phyloP scores from a whole-genome alignment of 2,329 filamentous ascomycete species.

The Lachnellula occidentalis region DNA sequence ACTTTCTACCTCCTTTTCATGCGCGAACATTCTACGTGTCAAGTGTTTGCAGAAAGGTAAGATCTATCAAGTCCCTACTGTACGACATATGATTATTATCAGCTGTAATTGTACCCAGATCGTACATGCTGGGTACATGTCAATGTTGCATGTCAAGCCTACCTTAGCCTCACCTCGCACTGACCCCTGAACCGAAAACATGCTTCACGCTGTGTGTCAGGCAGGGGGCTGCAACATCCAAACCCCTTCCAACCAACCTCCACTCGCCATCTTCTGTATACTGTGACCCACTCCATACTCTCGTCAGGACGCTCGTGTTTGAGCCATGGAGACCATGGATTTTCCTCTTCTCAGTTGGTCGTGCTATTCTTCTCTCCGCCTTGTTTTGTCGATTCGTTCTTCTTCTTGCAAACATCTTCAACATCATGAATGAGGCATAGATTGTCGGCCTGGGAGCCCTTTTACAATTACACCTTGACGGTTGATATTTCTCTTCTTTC shows the following conservation, averaged over 20 bases:
- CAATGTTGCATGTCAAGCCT: background rate
- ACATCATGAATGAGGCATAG: slow-evolving; percentile 17
- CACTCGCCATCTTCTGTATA: slow-evolving; percentile 8
- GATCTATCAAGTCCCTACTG: background rate
- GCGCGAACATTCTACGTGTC: background rate
- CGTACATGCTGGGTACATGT: background rate
- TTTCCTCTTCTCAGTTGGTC: slow-evolving; percentile 10
- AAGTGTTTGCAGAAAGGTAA: background rate
- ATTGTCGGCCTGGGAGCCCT: slow-evolving; percentile 26
- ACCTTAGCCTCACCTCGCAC: background rate
- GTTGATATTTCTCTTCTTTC: slow-evolving; percentile 21
- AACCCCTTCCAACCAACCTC: slow-evolving; percentile 6
- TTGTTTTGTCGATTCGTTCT: slow-evolving; percentile 10
- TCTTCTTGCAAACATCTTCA: slow-evolving; percentile 18
- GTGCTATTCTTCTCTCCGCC: slow-evolving; percentile 8
- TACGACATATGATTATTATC: no score
- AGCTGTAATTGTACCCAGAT: no score
- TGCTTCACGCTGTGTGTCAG: slow-evolving; percentile 13
- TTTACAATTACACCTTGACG: slow-evolving; percentile 20
- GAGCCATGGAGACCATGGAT: slow-evolving; percentile 22
- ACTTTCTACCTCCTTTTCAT: background rate
- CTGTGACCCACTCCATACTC: slow-evolving; percentile 18
- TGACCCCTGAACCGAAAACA: background rate
- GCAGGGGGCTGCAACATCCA: slow-evolving; percentile 12
- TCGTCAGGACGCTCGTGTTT: slow-evolving; percentile 22